Evolutionary conservation across 805 yeast genomes (phyloP), one percentile per base, ranked within the genome.

Genomic region (Saccharomycopsis sp.): DNA sequence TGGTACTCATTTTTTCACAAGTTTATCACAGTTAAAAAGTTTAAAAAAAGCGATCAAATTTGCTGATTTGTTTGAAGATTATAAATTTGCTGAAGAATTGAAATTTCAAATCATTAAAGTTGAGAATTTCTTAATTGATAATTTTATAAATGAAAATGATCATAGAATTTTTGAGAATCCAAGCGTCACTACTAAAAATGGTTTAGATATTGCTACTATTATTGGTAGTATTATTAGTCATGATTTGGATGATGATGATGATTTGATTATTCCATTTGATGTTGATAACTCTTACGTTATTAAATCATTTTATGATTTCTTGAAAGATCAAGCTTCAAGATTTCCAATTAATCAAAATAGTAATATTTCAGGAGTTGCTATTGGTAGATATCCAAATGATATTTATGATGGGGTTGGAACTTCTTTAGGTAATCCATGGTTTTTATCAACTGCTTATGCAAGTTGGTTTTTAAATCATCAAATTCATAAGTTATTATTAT

Each of bases 361-460:
- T 36, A 56, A 67, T 20, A 59, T 56, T 54, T 35, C 55, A 18
- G 72, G 70, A 1, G 70, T 72, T 40, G 84, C 75, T 0, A 59
- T 80, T 33, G 92, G 92, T 3, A 64, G 92, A 49, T 81, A 81
- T 51, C 87, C 88, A 0, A 89, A 82, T 51, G 92, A 81, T 56
- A 55, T 75, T 14, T 81, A 81, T 54, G 76, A 81, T 52, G 86
- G 86, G 0, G 62, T 64, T 44, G 75, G 73, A 1, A 61, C 67
- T 0, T 64, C 76, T 21, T 74, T 71, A 49, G 89, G 88, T n/a
- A 82, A 81, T 51, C 89, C 92, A 5, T 81, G 92, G 92, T 82
- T 81, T 52, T 68, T 81, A 36, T 63, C 83, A 3, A 82, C 89
- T 1, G 72, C 81, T 1, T 65, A 81, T 3, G 85, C 84, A 2